Evolutionary conservation across 306 rosid species (phyloP), one percentile per base, ranked within the genome.

Genomic region (barrel medic (Medicago truncatula)): DNA sequence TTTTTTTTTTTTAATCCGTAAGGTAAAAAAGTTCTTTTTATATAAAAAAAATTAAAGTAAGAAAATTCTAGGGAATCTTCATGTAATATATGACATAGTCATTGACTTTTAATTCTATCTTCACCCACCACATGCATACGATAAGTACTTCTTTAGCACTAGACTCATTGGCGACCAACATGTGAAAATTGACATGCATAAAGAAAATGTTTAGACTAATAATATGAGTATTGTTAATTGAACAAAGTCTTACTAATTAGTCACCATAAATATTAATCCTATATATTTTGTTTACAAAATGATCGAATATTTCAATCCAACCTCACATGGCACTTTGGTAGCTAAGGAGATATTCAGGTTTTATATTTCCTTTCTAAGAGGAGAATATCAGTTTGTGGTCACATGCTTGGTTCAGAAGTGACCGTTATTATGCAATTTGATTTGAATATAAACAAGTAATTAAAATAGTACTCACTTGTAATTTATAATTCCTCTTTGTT

Each of bases 71-170:
- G 5, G 38, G 7, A 34, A 34, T 34, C 38, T 34, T 34, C 7
- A 34, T 34, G 38, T 5, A 34, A 34, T 34, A 0, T 34, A 8
- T 52, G 23, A 52, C 58, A 16, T 9, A 53, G 8, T 78, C 78
- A 82, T 79, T 82, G 86, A 84, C 83, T 59, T 21, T 17, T 53
- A 16, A 31, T 65, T 78, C 38, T 43, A 31, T 69, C 40, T 56
- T 74, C 49, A 57, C 68, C 56, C n/a, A 69, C 66, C 76, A 11
- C 77, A 82, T 34, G 7, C 0, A 34, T 7, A 28, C 31, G 31
- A 28, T 28, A 28, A 28, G 3, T 28, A 28, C 0, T 28, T 28
- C 3, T 28, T 28, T 3, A 1, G 1, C 1, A 23, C 28, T 23
- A 28, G 4, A 3, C 31, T 28, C 3, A 28, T 28, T 28, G 31